Evolutionary conservation across 2,329 filamentous ascomycete genomes (phyloP), one percentile per base, ranked within the genome.

Genomic region (Chaetomiaceae sp.): DNA sequence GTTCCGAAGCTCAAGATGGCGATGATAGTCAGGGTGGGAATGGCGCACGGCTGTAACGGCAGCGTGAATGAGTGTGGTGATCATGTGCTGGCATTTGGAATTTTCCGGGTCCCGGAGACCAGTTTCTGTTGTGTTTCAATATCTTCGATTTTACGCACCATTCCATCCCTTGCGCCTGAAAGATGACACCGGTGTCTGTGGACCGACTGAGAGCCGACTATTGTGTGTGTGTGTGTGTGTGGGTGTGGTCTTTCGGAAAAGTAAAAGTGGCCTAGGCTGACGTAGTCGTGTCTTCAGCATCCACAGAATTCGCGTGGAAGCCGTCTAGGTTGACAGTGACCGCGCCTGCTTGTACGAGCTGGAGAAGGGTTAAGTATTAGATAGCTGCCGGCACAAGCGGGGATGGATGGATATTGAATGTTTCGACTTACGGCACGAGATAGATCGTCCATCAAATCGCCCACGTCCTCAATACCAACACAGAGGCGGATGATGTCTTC

Each of bases 401-500:
- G 27, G 18, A 40, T 4, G 14, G 14, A 25, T n/a, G n/a, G n/a
- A n/a, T n/a, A 29, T 37, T 10, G 20, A 18, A 3, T 30, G 30
- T 16, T 13, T 45, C 9, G 30, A 84, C 89, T 79, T 83, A 95
- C 90, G 62, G 94, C 94, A 62, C 90, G 84, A 57, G 85, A 87
- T 54, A 99, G 74, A 71, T 99, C 94, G 66, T 97, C 92, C 66
- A 97, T 89, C 64, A 99, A 69, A 74, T 99, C 94, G 62, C 90
- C 82, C 3, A 80, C 82, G 70, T 99, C 94, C 70, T 99, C 94
- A 65, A 99, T 99, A 41, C 94, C 94, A 40, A 99, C 90, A 66
- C 94, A 99, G 51, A 99, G 73, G 51, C 94, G 81, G 64, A 99
- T 97, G 56, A 99, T 87, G 69, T 99, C 94, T 72, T 99, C 94